Base-by-base conservation (phyloP, 2,329 filamentous ascomycete genomes). In the Nigrospora oryzae region DNA sequence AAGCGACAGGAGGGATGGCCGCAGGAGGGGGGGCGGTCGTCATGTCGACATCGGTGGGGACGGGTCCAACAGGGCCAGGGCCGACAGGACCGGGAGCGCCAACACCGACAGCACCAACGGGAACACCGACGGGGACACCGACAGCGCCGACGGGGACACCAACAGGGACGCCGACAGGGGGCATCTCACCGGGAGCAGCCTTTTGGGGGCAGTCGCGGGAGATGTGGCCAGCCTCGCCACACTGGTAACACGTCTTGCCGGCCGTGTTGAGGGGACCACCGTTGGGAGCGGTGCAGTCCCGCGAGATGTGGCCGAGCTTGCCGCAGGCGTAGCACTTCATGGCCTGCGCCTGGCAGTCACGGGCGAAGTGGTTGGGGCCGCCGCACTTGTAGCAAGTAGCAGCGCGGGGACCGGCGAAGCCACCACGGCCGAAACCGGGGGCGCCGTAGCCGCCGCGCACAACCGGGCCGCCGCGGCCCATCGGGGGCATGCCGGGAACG, bases 261-360 rank as follows among this genome's bases (percentile, higher is more conserved):
- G 88, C 89, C 52, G 89, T 94, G 79, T 93, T 96, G 55, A 97
- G 77, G 39, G 91, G 89, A 19, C 93, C 93, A 46, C 93, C 93
- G 66, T 97, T 97, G 52, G 93, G 91, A 50, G 91, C 89, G 39
- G 90, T 95, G 77, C 93, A 98, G 69, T 98, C 93, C 58, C 77
- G 74, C 11, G 87, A 94, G 67, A 95, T 95, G 71, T 95, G 89
- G 42, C 89, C 89, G 56, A 95, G 81, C 74, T 95, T 95, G 64
- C 90, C 90, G 64, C 90, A 96, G 54, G 90, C 90, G 62, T 95
- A 96, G 77, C 90, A 96, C 74, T 96, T 96, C 89, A 95, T 95
- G 51, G 89, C 88, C 69, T 95, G 89, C 56, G 93, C 90, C 75
- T 97, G 93, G 77, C 93, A 98, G 62, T 98, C 93, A 53, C 93